Base-by-base conservation (phyloP, 2,329 filamentous ascomycete genomes). In the Arthrobotrys sinensis region DNA sequence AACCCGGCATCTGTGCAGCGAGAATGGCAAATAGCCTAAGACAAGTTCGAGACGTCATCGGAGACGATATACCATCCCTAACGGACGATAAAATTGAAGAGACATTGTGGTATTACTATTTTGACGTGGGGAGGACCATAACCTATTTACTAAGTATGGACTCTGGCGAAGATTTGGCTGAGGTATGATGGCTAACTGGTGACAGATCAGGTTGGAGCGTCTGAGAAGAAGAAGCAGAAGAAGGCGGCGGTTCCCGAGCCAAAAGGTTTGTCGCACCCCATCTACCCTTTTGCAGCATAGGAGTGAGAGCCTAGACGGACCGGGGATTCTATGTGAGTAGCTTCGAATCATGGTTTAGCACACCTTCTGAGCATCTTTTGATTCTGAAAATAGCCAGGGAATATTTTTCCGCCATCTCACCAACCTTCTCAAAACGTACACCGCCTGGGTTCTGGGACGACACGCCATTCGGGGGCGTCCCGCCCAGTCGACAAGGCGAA, bases 61-160 rank as follows among this genome's bases (percentile, higher is more conserved):
- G 87, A 91, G 81, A 88, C 87, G 40, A 85, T 84, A 71, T 82
- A 28, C 80, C 79, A n/a, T 53, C 84, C 82, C 86, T 88, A n/a
- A 87, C 88, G 4, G 89, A 91, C 76, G 86, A 87, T 43, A 91
- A 97, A 83, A 95, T 97, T 79, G 90, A 97, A 83, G 95, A 98
- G 79, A 89, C 94, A 0, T 85, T 99, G 14, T 98, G 94, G 93
- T 90, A 99, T 85, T 97, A 97, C 84, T 98, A 95, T 84, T 98
- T 94, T 83, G 94, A 99, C 82, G 87, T 97, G 34, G 91, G 90
- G 72, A 97, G 97, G 84, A 90, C 93, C 0, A 91, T 96, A 43
- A 87, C 89, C 71, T 97, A 96, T 83, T 85, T 99, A 73, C 89
- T 90, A 80, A 92, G 90, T 87, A 90, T 81, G 84, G 79, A 50